Evolutionary conservation across 768 basidiomycete genomes (phyloP), one percentile per base, ranked within the genome.

Genomic region (Tulasnella sp.): DNA sequence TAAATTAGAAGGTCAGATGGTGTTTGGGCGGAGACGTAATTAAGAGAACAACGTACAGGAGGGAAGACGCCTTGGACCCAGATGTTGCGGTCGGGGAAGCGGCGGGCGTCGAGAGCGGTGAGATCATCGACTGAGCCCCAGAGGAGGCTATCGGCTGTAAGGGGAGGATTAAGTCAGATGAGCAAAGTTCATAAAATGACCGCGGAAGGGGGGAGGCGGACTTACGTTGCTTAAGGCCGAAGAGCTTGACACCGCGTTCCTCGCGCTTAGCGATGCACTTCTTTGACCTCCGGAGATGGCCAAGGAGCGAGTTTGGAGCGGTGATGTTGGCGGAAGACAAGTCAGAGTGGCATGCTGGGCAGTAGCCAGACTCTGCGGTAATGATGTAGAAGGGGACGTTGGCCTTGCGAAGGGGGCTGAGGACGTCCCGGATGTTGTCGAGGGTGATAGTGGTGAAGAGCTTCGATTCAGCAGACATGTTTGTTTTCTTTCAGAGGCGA

Each of bases 151-250:
- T 80, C 79, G 79, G 79, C 79, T 80, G 77, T 72, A 78, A 24
- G 40, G 22, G 40, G 40, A 64, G 16, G 72, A 50, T 24, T 34
- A 75, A n/a, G 28, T 40, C 79, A 80, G 69, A 72, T 80, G 72
- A 80, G 64, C 14, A 58, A 24, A 31, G 31, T 31, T 31, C n/a
- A 75, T 74, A 11, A 44, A 44, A 46, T 31, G 69, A 41, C 24
- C 46, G 46, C 46, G 46, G 46, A 41, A 72, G 77, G 8, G 40
- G 77, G 8, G 40, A 64, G 28, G 34, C 60, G 48, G 44, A 80
- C 79, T 73, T 80, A 80, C 79, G 79, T 75, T 80, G 79, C 79
- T 80, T 80, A 41, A 80, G 58, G 40, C 79, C 79, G 72, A 80
- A 80, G 44, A 80, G 74, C 48, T 75, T 73, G 54, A 80, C 72